Evolutionary conservation across 2,329 filamentous ascomycete genomes (phyloP).

Genomic region (Sarocladiaceae sp.): DNA sequence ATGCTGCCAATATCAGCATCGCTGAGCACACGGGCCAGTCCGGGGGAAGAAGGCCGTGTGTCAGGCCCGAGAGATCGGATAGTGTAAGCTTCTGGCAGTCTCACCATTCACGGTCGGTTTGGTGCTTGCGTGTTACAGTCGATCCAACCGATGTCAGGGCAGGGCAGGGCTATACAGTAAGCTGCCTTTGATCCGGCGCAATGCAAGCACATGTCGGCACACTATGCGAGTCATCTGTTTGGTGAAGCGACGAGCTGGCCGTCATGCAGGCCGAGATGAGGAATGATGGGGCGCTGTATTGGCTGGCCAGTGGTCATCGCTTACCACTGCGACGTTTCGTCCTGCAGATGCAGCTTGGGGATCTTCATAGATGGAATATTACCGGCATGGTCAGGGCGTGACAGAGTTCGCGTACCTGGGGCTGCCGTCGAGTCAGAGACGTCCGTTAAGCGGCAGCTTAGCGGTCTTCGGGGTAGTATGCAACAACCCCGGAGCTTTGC

Average conservation of each 20-base stretch:
- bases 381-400: constrained; percentile 7
- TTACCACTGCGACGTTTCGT: background rate
- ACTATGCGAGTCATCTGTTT: constrained; percentile 8
- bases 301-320: background rate
- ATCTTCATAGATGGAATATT: constrained; percentile 4
- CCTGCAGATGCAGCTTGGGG: constrained; percentile 1
- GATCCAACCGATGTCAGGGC: too few relatives aligned
- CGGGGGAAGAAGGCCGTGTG: background rate
- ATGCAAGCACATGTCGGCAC: constrained; percentile 6
- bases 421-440: too few relatives aligned
- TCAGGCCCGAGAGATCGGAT: constrained; percentile 1
- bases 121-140: too few relatives aligned
- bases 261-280: constrained; percentile 6
- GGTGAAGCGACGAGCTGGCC: background rate
- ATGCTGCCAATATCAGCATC: background rate
- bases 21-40: background rate
- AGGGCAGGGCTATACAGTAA: background rate
- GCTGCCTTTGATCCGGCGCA: background rate
- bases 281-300: background rate
- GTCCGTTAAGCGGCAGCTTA: too few relatives aligned
- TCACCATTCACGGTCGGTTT: too few relatives aligned
- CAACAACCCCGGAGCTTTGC: too few relatives aligned
- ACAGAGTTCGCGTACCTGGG: too few relatives aligned
- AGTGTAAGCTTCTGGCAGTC: background rate
- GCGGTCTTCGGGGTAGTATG: too few relatives aligned